Percentiles rank a stretch among this genome's conserved stretches.
Evolutionary conservation across 2,329 filamentous ascomycete genomes (phyloP).

Genomic region (Didymosphaeria variabile): DNA sequence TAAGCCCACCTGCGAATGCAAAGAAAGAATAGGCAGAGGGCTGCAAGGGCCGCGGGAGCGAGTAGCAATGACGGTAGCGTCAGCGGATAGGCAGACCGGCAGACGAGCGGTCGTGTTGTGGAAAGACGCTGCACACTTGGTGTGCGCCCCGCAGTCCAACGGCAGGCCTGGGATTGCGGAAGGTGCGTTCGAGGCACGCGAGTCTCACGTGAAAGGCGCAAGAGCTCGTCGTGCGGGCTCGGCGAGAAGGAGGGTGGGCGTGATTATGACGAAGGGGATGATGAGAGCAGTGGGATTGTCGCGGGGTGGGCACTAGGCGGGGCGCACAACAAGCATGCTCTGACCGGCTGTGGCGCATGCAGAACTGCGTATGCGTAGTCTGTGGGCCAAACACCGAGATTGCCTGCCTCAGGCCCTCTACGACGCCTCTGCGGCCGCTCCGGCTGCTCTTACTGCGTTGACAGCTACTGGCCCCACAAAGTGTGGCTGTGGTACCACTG

Average conservation of each 20-base stretch:
- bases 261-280: constrained; percentile 13
- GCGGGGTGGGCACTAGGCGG: constrained; percentile 9
- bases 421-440: background rate
- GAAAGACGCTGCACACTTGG: constrained; percentile 10
- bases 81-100: constrained; percentile 12
- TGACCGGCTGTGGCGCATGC: constrained; percentile 14
- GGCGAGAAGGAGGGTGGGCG: constrained; percentile 5
- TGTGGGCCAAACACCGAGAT: background rate
- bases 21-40: constrained; percentile 23
- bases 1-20: constrained; percentile 19
- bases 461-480: constrained; percentile 2
- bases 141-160: constrained; percentile 13
- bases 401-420: background rate
- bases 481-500: background rate
- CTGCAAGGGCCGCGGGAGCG: constrained; percentile 7
- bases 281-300: constrained; percentile 12
- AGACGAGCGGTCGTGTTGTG: constrained; percentile 24
- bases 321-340: constrained; percentile 11
- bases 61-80: constrained; percentile 27
- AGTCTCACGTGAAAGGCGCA: constrained; percentile 3
- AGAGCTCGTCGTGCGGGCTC: constrained; percentile 2
- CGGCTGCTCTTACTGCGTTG: background rate
- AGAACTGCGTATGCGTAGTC: background rate
- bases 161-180: background rate
- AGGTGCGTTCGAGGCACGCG: constrained; percentile 11